Evolutionary conservation across 78 protist species (phyloP).

Genomic region (Dictyostelium brefeldianum): DNA sequence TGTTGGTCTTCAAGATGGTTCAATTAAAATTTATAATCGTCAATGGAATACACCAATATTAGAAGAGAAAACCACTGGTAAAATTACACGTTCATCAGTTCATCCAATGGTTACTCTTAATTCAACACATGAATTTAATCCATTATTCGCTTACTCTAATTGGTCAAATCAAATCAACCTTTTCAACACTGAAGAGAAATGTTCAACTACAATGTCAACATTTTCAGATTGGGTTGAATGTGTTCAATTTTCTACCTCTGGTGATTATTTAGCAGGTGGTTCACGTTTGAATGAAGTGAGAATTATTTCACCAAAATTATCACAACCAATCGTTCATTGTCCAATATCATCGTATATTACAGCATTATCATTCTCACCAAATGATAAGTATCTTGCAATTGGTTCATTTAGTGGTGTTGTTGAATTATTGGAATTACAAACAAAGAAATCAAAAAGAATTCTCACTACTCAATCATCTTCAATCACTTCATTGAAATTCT

Average conservation of each 20-base stretch:
- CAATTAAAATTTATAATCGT: neutral
- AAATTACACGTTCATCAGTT: neutral
- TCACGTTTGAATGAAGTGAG: conserved; percentile 15
- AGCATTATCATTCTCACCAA: conserved; percentile 49
- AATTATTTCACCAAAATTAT: neutral
- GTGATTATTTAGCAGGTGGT: conserved; percentile 38
- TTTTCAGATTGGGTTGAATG: conserved; percentile 69
- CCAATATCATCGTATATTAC: conserved; percentile 2
- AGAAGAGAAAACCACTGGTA: neutral
- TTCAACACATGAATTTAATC: neutral
- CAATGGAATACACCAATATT: neutral
- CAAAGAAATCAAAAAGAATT: neutral
- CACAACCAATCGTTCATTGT: neutral
- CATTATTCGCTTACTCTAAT: neutral
- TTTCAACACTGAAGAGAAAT: too few species aligned
- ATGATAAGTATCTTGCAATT: conserved; percentile 24
- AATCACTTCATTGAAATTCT: conserved; percentile 13
- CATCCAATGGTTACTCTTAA: neutral
- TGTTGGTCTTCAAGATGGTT: conserved; percentile 49
- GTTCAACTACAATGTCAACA: neutral
- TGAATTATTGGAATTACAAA: neutral
- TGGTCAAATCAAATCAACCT: neutral
- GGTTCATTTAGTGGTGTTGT: conserved; percentile 57
- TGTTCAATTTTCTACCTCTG: conserved; percentile 38
- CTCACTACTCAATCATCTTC: conserved; percentile 1